phyloP scores from a whole-genome alignment of 805 yeast genomes.

The Maudiozyma bulderi region DNA sequence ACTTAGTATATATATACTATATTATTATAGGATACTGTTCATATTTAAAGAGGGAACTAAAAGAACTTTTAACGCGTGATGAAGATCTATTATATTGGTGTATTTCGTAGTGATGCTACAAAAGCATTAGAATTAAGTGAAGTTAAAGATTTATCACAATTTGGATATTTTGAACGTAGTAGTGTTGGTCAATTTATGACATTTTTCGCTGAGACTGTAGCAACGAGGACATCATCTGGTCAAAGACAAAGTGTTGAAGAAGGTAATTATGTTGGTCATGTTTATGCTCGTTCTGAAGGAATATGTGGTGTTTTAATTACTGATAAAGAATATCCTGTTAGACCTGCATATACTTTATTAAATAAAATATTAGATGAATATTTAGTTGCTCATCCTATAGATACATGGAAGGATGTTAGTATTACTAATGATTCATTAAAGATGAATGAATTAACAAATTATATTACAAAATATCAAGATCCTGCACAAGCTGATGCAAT shows the following conservation, averaged over 20 bases:
- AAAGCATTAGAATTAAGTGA: slow-evolving; percentile 68
- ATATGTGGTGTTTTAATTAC: slow-evolving; percentile 84
- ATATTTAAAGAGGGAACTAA: no score
- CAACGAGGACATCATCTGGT: slow-evolving; percentile 78
- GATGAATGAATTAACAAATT: slow-evolving; percentile 47
- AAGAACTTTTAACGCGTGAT: slow-evolving; percentile 30
- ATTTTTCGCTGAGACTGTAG: slow-evolving; percentile 83
- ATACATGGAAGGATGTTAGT: slow-evolving; percentile 51
- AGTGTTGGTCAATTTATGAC: slow-evolving; percentile 89
- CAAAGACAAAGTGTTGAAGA: slow-evolving; percentile 94
- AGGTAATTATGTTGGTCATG: slow-evolving; percentile 83
- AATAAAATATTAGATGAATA: slow-evolving; percentile 90
- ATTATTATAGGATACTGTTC: no score
- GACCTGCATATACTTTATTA: slow-evolving; percentile 90
- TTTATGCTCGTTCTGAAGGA: slow-evolving; percentile 83
- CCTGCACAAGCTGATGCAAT: slow-evolving; percentile 95
- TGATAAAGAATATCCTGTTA: slow-evolving; percentile 91
- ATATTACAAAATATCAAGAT: slow-evolving; percentile 82
- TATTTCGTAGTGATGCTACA: slow-evolving; percentile 51
- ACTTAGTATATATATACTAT: no score
- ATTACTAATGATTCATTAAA: slow-evolving; percentile 31
- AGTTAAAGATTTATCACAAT: slow-evolving; percentile 74
- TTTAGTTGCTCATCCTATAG: slow-evolving; percentile 66
- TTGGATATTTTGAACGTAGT: slow-evolving; percentile 79
- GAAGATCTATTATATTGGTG: slow-evolving; percentile 89